Conservation (phyloP, 495 filamentous ascomycete species). For the Aspergillus conjunctus region DNA sequence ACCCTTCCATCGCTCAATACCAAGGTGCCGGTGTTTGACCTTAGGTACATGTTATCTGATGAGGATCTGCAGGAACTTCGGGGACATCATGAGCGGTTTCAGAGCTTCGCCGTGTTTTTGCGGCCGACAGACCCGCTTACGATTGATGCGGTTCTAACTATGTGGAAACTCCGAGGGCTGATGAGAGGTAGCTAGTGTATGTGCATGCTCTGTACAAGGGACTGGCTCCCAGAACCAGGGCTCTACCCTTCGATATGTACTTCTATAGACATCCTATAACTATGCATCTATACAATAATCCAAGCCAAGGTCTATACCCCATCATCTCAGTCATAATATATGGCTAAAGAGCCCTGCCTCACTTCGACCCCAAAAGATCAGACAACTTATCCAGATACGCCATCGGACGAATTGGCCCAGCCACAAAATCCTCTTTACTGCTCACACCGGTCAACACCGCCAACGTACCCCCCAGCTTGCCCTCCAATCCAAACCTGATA, state of each 20-base stretch:
- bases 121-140: constrained; percentile 41
- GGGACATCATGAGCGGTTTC: constrained; percentile 27
- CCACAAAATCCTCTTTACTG: constrained; percentile 77
- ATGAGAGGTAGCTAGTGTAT: constrained; percentile 31
- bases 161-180: constrained; percentile 73
- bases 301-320: background rate
- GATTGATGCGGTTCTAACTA: constrained; percentile 51
- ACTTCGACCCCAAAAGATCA: constrained; percentile 59
- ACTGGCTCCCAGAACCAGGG: background rate
- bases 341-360: background rate
- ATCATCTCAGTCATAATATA: background rate
- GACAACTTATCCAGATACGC: constrained; percentile 82
- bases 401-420: constrained; percentile 67
- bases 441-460: constrained; percentile 89
- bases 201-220: background rate
- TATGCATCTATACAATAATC: background rate
- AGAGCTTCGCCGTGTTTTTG: constrained; percentile 37
- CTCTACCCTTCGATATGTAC: constrained; percentile 8
- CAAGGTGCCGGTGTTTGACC: constrained; percentile 49
- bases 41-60: constrained; percentile 40
- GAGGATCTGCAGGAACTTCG: constrained; percentile 36
- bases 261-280: constrained; percentile 10
- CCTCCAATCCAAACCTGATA: constrained; percentile 93
- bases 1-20: constrained; percentile 33
- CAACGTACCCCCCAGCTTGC: constrained; percentile 85